These are phyloP conservation scores for Conoideocrella luteorostrata DNA, from an alignment of 2,329 filamentous ascomycete species.

Conservation along the genomic window DNA sequence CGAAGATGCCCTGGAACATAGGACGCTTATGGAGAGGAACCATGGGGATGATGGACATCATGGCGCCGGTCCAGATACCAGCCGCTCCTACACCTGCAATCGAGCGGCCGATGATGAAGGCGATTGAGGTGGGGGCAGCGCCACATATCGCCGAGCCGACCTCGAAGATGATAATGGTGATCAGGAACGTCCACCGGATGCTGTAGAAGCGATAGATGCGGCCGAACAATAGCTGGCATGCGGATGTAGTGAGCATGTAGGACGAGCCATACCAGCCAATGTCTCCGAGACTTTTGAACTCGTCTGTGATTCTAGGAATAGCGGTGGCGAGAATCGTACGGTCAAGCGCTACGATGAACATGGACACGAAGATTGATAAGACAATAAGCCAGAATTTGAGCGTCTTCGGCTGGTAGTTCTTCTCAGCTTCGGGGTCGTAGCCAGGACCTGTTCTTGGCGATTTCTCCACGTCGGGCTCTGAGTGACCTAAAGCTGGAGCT, in stretches of 20 bases:
- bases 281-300: slow-evolving; percentile 51
- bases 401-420: slow-evolving; percentile 45
- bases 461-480: slow-evolving; percentile 14
- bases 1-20: slow-evolving; percentile 51
- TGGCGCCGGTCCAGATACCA: slow-evolving; percentile 51
- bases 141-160: slow-evolving; percentile 49
- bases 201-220: slow-evolving; percentile 49
- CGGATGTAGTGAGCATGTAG: slow-evolving; percentile 54
- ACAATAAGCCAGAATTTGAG: slow-evolving; percentile 51
- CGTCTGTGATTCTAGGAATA: slow-evolving; percentile 48
- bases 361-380: slow-evolving; percentile 45
- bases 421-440: slow-evolving; percentile 23
- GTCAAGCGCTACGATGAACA: slow-evolving; percentile 53
- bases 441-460: slow-evolving; percentile 10
- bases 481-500: not conserved
- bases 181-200: slow-evolving; percentile 41
- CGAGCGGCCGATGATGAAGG: slow-evolving; percentile 51
- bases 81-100: slow-evolving; percentile 50
- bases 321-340: slow-evolving; percentile 51
- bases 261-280: slow-evolving; percentile 60
- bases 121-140: slow-evolving; percentile 44
- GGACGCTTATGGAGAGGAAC: slow-evolving; percentile 55
- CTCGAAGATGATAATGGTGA: slow-evolving; percentile 45
- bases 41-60: slow-evolving; percentile 51
- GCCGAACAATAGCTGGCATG: slow-evolving; percentile 46